Evolutionary conservation across 495 filamentous ascomycete genomes (phyloP).

Genomic region (Copromyces sp.): DNA sequence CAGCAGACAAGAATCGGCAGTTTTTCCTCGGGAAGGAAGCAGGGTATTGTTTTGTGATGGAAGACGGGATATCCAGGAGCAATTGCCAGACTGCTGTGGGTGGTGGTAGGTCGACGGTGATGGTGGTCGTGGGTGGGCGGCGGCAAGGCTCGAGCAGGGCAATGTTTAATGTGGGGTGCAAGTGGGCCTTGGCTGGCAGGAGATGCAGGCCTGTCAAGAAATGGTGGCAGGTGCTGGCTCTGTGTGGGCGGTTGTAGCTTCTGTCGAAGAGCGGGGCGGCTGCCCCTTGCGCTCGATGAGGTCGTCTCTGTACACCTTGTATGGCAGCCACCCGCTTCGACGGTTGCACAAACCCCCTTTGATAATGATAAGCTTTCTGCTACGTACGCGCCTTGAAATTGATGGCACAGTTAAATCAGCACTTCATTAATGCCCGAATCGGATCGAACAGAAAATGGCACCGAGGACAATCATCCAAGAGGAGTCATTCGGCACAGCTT

Average conservation of each 20-base stretch:
- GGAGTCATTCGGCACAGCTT: neutral
- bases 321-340: neutral
- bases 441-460: neutral
- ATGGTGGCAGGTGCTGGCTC: neutral
- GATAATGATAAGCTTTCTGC: neutral
- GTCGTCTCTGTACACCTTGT: neutral
- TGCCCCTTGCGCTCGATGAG: neutral
- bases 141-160: neutral
- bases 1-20: conserved; percentile 4
- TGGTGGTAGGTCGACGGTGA: neutral
- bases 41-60: neutral
- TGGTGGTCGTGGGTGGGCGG: neutral
- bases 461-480: neutral
- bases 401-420: neutral
- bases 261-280: neutral
- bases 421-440: neutral
- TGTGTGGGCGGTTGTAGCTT: neutral
- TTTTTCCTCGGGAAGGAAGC: neutral
- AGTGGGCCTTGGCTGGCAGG: neutral
- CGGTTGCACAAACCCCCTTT: neutral
- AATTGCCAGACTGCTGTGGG: neutral
- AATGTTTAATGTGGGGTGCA: neutral
- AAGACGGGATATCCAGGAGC: neutral
- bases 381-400: neutral
- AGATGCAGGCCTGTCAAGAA: neutral